phyloP scores from a whole-genome alignment of 2,329 filamentous ascomycete genomes.

The Lachnellula willkommii region DNA sequence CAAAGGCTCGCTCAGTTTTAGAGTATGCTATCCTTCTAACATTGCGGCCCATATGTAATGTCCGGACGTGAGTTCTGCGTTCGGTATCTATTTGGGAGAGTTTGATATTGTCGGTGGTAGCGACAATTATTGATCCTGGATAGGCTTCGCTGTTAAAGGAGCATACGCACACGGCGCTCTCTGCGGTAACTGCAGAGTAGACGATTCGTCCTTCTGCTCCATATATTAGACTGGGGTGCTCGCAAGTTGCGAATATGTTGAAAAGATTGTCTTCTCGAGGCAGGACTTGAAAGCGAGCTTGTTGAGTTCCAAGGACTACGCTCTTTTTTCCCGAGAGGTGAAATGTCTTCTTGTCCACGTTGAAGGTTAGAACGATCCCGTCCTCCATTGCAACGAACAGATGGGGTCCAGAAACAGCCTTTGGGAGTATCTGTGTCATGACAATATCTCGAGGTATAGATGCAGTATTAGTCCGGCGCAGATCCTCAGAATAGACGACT shows the following conservation, averaged over 20 bases:
- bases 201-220: slow-evolving; percentile 80
- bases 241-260: slow-evolving; percentile 88
- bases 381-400: slow-evolving; percentile 89
- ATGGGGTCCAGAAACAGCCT: slow-evolving; percentile 54
- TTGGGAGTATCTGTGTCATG: slow-evolving; percentile 70
- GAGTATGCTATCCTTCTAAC: slow-evolving; percentile 86
- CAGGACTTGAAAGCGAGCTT: slow-evolving; percentile 74
- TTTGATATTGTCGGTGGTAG: slow-evolving; percentile 69
- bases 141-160: slow-evolving; percentile 78
- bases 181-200: slow-evolving; percentile 89
- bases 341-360: slow-evolving; percentile 57
- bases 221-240: slow-evolving; percentile 92
- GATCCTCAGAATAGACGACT: slow-evolving; percentile 57
- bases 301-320: slow-evolving; percentile 78
- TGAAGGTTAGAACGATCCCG: slow-evolving; percentile 81
- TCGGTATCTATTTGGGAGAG: slow-evolving; percentile 79
- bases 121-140: slow-evolving; percentile 73
- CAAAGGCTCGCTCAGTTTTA: slow-evolving; percentile 71
- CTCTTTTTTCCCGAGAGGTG: slow-evolving; percentile 69
- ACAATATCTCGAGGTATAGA: slow-evolving; percentile 80
- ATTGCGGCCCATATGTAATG: slow-evolving; percentile 72
- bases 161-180: slow-evolving; percentile 76
- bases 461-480: slow-evolving; percentile 59
- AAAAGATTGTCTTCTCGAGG: slow-evolving; percentile 62
- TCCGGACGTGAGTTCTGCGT: slow-evolving; percentile 80